Evolutionary conservation across 1,284 basidiomycete species (phyloP), one percentile per base, ranked within the genome.

Genomic region (Ceratobasidium sp.): DNA sequence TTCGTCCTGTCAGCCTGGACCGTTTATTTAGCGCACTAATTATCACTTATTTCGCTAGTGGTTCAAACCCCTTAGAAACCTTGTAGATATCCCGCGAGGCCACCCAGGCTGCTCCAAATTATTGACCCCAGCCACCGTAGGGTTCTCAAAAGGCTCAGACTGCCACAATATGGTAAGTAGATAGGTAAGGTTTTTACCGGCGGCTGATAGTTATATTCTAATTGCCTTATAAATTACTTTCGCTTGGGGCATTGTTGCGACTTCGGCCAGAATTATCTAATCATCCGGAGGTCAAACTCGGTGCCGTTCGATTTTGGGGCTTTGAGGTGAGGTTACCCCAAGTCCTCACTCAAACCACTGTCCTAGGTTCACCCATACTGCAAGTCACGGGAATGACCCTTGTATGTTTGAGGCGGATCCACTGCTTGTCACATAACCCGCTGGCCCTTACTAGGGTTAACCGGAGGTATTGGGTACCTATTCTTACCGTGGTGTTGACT

Each of bases 391-490:
- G 76, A 9, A 68, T 76, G 65, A 48, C 74, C 13, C 75, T 54
- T 76, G 76, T 75, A n/a, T 58, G 76, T 71, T 11, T 16, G 8
- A 6, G 16, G n/a, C n/a, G n/a, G n/a, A n/a, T n/a, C n/a, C n/a
- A n/a, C n/a, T 51, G 48, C 48, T 6, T 22, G 7, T 7, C 3
- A 51, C 48, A 51, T 16, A 51, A 19, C 48, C 24, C 13, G 22
- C 29, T 39, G 24, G 34, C n/a, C n/a, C n/a, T n/a, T n/a, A n/a
- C 16, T 51, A 16, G 14, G 6, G 16, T 51, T 51, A 51, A 22
- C n/a, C n/a, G n/a, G n/a, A n/a, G n/a, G 76, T 16, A 75, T 76
- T 8, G 74, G 76, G 13, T 76, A 74, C 59, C 61, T 76, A n/a
- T 74, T 69, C 43, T 74, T 75, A 16, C 51, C 76, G 16, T n/a